A percentile compares a stretch with the other conserved stretches of the same genome.
Conservation (phyloP, 805 yeast genomes). For the Yamadazyma tumulicola region DNA sequence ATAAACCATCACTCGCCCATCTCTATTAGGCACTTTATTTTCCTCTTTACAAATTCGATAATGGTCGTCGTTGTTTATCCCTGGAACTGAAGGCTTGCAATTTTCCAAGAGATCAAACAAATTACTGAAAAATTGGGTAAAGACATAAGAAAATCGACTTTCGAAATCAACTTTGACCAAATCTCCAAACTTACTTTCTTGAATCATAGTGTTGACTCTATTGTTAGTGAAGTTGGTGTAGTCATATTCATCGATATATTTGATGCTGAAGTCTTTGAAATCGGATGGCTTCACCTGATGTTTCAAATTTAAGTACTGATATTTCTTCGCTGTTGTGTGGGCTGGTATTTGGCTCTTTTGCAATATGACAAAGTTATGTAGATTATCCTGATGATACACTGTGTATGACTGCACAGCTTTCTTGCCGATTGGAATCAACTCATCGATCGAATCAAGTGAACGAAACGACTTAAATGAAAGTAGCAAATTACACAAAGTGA, state of each 20-base stretch:
- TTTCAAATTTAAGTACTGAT: constrained; percentile 1
- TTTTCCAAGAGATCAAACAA: constrained; percentile 17
- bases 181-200: constrained; percentile 2
- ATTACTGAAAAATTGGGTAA: constrained; percentile 17
- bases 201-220: neutral
- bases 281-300: constrained; percentile 6
- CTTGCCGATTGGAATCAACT: neutral
- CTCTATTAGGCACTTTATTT: constrained; percentile 15
- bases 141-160: constrained; percentile 5
- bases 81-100: constrained; percentile 18
- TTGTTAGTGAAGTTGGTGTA: constrained; percentile 6
- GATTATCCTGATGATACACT: constrained; percentile 11
- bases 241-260: constrained; percentile 10
- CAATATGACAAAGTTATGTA: constrained; percentile 8
- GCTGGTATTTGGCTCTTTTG: constrained; percentile 1
- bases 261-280: constrained; percentile 3
- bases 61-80: constrained; percentile 26
- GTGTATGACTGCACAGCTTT: constrained; percentile 1
- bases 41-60: constrained; percentile 18
- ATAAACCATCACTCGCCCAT: constrained; percentile 27
- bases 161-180: constrained; percentile 9
- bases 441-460: neutral
- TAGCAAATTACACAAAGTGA: neutral
- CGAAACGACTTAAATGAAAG: neutral
- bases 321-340: neutral